phyloP scores from a whole-genome alignment of 2,329 filamentous ascomycete genomes.

The Fusarium cicatricum region DNA sequence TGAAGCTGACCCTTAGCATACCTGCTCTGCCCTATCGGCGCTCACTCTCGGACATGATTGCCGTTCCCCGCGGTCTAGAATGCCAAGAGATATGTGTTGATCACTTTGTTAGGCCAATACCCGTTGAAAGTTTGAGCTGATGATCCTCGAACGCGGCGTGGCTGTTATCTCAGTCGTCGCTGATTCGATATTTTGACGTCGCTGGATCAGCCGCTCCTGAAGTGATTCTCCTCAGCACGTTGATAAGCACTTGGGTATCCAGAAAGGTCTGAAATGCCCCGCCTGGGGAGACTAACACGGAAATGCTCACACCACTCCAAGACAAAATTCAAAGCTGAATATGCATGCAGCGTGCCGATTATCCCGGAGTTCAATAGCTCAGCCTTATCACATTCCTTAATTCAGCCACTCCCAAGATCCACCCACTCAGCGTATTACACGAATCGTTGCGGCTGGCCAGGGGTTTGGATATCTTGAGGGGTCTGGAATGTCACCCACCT shows the following conservation, averaged over 20 bases:
- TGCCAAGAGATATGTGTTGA: too few relatives aligned
- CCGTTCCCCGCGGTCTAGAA: neutral
- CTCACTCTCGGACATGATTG: neutral
- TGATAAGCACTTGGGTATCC: too few relatives aligned
- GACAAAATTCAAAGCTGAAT: constrained; percentile 5
- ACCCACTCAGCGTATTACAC: too few relatives aligned
- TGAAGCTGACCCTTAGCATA: neutral
- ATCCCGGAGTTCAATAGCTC: neutral
- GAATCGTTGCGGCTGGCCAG: too few relatives aligned
- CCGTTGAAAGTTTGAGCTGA: neutral
- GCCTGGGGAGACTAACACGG: neutral
- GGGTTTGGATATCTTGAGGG: too few relatives aligned
- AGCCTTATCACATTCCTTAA: constrained; percentile 7
- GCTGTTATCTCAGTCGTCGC: too few relatives aligned
- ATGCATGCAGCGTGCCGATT: neutral
- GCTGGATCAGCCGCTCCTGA: too few relatives aligned
- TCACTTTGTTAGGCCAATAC: neutral
- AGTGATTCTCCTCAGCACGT: too few relatives aligned
- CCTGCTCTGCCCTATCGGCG: neutral
- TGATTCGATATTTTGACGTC: too few relatives aligned
- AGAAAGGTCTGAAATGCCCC: too few relatives aligned
- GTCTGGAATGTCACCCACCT: too few relatives aligned
- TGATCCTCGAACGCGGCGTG: neutral
- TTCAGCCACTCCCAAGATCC: too few relatives aligned
- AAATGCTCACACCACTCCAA: neutral